Evolutionary conservation across 2,329 filamentous ascomycete genomes (phyloP).

Genomic region (Emergomyces orientalis): DNA sequence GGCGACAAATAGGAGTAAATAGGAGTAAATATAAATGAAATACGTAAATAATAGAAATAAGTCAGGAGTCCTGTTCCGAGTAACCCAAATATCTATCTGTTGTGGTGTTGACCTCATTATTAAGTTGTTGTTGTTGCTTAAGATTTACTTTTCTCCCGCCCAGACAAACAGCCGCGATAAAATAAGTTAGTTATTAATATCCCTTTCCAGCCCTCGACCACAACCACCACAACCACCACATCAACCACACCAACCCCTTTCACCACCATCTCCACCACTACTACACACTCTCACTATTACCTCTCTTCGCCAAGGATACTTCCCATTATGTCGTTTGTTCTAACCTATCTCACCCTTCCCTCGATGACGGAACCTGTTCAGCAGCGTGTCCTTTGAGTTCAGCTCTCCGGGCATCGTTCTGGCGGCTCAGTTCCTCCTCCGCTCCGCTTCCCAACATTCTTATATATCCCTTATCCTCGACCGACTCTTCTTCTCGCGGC

Average conservation of each 20-base stretch:
- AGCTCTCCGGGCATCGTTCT: not conserved
- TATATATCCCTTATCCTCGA: not conserved
- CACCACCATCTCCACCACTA: not conserved
- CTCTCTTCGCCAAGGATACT: not conserved
- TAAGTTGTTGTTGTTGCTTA: no score
- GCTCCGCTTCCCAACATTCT: not conserved
- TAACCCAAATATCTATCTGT: no score
- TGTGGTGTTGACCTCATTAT: no score
- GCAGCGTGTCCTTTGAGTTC: not conserved
- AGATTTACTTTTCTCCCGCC: no score
- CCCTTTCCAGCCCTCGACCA: no score
- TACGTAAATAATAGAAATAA: no score
- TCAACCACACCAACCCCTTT: not conserved
- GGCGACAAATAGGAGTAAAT: no score
- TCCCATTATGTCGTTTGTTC: not conserved
- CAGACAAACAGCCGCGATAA: no score
- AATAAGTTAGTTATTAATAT: no score
- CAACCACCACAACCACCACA: no score
- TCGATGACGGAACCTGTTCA: constrained; percentile 1
- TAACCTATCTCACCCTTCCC: not conserved
- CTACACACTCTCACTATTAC: not conserved
- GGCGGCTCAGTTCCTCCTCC: not conserved
- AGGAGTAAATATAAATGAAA: no score
- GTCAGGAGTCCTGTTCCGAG: no score
- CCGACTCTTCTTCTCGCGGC: not conserved